Percentiles rank a stretch among this genome's conserved stretches.
Evolutionary conservation across 2,329 filamentous ascomycete species (phyloP).

Genomic region (Rhinocladiella mackenziei): DNA sequence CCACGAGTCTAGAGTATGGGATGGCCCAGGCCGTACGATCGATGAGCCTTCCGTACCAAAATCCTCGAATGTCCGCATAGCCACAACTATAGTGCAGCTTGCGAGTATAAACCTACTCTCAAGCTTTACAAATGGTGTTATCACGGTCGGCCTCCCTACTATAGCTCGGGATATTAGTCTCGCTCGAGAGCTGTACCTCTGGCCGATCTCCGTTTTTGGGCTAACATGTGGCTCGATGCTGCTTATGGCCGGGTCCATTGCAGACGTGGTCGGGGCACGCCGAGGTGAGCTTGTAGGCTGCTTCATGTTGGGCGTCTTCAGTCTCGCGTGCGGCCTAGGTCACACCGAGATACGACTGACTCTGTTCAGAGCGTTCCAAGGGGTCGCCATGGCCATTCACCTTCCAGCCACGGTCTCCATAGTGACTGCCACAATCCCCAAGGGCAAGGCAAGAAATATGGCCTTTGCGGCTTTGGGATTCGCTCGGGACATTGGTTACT

Average conservation of each 20-base stretch:
- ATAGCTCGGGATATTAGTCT: slow-evolving; percentile 39
- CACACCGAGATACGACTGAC: slow-evolving; percentile 44
- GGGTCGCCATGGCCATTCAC: slow-evolving; percentile 46
- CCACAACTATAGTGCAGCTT: slow-evolving; percentile 26
- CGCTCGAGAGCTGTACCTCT: slow-evolving; percentile 25
- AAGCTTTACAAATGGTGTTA: slow-evolving; percentile 38
- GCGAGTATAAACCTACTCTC: slow-evolving; percentile 29
- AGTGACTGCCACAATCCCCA: slow-evolving; percentile 46
- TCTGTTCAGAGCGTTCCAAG: slow-evolving; percentile 45
- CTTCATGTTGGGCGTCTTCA: slow-evolving; percentile 43
- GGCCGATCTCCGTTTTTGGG: slow-evolving; percentile 35
- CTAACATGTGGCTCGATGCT: slow-evolving; percentile 50
- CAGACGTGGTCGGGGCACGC: slow-evolving; percentile 49
- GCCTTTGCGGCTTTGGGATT: slow-evolving; percentile 51
- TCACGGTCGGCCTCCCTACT: slow-evolving; percentile 42
- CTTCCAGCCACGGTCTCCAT: slow-evolving; percentile 50
- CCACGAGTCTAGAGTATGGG: too few species aligned
- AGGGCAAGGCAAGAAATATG: slow-evolving; percentile 49
- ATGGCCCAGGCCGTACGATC: too few species aligned
- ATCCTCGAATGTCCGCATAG: too few species aligned
- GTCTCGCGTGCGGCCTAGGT: slow-evolving; percentile 43
- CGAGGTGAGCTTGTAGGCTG: slow-evolving; percentile 46
- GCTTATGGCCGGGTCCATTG: slow-evolving; percentile 48
- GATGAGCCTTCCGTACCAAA: too few species aligned
- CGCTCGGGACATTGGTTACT: slow-evolving; percentile 51